Base-by-base conservation (phyloP, 768 basidiomycete genomes). In the Baorangia bicolor region DNA sequence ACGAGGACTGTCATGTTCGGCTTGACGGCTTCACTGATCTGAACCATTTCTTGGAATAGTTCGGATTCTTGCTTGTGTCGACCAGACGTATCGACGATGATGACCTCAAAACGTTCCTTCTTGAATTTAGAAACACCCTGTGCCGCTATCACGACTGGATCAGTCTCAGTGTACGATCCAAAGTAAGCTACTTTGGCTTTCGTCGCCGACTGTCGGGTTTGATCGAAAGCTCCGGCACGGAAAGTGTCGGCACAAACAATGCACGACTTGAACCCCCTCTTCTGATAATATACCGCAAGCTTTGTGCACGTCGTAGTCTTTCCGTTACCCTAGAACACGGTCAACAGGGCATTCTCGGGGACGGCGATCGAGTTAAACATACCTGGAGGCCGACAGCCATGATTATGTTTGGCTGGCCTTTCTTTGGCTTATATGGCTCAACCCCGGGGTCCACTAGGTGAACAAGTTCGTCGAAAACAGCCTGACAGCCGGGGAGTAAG, bases 251-350 rank as follows among this genome's bases (percentile, higher is more conserved):
- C 97, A 66, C 97, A 99, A 61, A 99, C 96, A 51, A 99, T 94
- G 57, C 88, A 92, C 13, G 95, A 90, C 71, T 96, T 94, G 81
- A 98, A 92, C 8, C 97, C 97, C 60, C 95, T 87, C 67, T 92
- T 90, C 71, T 96, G 94, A 71, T 98, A 98, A 75, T 98, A 89
- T 1, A 96, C 96, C 0, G 97, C 97, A 38, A 99, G 86, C 67
- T 98, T 99, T 11, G 97, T 99, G 74, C 97, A 99, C 38, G 96
- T 98, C 21, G 97, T 99, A 5, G 97, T 99, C 79, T 99, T 99
- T 40, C 97, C 97, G 50, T 96, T 97, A 47, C 94, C 94, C 92
- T 96, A 63, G 37, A 39, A 45, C 31, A 49, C 20, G 45, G n/a
- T 63, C 53, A 51, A 42, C 16, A 51, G 43, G 33, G 16, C 44